phyloP scores from a whole-genome alignment of 495 filamentous ascomycete genomes.

The Trichoderma reesei region DNA sequence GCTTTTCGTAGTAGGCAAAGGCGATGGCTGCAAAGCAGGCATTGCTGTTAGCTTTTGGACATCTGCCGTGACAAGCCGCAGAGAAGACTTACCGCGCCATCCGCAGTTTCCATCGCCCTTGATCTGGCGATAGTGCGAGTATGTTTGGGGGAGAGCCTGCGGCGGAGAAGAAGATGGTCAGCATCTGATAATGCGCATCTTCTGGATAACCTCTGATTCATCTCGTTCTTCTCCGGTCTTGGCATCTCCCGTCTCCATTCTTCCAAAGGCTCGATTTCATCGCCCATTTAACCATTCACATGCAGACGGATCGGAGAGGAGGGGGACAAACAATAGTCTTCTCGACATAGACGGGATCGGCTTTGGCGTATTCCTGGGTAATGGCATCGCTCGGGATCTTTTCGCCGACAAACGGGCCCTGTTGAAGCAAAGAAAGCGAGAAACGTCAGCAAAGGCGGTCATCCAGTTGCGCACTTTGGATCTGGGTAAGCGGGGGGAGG shows the following conservation, averaged over 20 bases:
- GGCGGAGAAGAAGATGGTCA: constrained; percentile 13
- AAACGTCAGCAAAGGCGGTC: background rate
- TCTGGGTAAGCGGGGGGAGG: background rate
- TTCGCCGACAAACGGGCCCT: constrained; percentile 78
- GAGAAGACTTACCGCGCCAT: constrained; percentile 72
- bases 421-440: constrained; percentile 10
- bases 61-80: background rate
- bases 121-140: constrained; percentile 78
- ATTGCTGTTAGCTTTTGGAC: background rate
- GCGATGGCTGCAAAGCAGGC: constrained; percentile 55
- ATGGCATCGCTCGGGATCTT: constrained; percentile 69
- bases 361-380: constrained; percentile 80
- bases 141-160: constrained; percentile 72
- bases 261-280: background rate
- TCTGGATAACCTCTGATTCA: background rate
- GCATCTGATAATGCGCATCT: constrained; percentile 4
- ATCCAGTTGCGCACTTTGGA: background rate
- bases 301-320: background rate
- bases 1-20: constrained; percentile 84
- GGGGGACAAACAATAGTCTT: constrained; percentile 68
- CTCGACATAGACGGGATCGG: constrained; percentile 70
- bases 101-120: constrained; percentile 94
- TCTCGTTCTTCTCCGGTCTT: background rate
- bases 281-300: background rate
- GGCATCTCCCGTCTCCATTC: background rate